Percentiles rank a stretch among this genome's conserved stretches.
These are phyloP conservation scores for Gossypium sturtianum DNA, from an alignment of 345 rosid species.

Conservation along the genomic window DNA sequence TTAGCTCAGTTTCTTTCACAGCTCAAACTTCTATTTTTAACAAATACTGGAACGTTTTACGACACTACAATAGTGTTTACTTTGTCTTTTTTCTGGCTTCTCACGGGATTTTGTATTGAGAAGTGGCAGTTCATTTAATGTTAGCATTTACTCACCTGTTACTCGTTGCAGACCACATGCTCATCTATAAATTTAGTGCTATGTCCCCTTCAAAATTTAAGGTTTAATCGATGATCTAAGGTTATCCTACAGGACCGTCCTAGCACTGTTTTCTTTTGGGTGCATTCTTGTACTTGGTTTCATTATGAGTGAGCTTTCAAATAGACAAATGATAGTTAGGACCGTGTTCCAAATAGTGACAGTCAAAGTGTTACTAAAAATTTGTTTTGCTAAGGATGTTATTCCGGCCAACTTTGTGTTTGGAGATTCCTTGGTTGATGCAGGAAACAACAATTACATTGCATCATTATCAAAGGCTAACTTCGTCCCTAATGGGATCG, in stretches of 20 bases:
- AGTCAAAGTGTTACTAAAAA: constrained; percentile 9
- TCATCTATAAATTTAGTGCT: background rate
- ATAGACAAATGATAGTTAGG: background rate
- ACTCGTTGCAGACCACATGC: background rate
- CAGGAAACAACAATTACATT: constrained; percentile 75
- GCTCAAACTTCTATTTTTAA: background rate
- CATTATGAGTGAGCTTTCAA: constrained; percentile 13
- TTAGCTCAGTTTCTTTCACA: too few species aligned
- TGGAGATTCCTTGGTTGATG: constrained; percentile 78
- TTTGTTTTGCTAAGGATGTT: constrained; percentile 19
- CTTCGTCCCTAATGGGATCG: constrained; percentile 64
- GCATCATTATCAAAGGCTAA: constrained; percentile 57
- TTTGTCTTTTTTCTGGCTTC: background rate
- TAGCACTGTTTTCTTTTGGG: background rate
- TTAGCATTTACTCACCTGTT: background rate
- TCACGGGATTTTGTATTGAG: background rate
- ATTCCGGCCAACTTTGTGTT: constrained; percentile 54
- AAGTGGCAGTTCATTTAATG: constrained; percentile 3
- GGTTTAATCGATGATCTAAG: background rate
- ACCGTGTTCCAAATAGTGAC: background rate
- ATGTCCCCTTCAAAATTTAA: background rate
- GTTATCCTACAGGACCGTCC: background rate
- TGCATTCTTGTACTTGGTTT: background rate
- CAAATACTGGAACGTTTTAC: background rate
- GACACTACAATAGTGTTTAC: background rate